A percentile compares a stretch with the other conserved stretches of the same genome.
Evolutionary conservation across 768 basidiomycete genomes (phyloP).

Genomic region (Zangia roseola): DNA sequence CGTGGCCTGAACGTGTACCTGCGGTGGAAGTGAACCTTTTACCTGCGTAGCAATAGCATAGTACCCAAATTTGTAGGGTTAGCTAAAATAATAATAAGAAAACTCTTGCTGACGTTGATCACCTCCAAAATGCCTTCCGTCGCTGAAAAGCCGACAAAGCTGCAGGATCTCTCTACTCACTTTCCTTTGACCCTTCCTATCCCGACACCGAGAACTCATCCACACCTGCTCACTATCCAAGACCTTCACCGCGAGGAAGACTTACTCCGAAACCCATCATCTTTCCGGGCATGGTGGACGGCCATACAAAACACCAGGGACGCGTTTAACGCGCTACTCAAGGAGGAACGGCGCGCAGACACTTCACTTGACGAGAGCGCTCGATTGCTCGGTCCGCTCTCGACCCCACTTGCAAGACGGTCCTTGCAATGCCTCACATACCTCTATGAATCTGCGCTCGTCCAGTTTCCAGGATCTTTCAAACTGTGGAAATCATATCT

Average conservation of each 20-base stretch:
- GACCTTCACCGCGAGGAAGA: slow-evolving; percentile 94
- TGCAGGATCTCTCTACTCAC: slow-evolving; percentile 51
- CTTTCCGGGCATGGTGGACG: slow-evolving; percentile 91
- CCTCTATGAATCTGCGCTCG: slow-evolving; percentile 91
- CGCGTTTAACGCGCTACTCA: slow-evolving; percentile 53
- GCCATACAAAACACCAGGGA: slow-evolving; percentile 79
- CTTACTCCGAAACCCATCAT: slow-evolving; percentile 84
- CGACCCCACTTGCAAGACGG: slow-evolving; percentile 67
- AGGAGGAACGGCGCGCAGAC: slow-evolving; percentile 47
- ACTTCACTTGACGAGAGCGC: slow-evolving; percentile 50
- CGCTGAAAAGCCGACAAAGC: slow-evolving; percentile 44
- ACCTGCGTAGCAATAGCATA: too few relatives aligned
- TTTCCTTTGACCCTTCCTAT: slow-evolving; percentile 88
- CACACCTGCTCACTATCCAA: slow-evolving; percentile 66
- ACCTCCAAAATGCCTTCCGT: slow-evolving; percentile 53
- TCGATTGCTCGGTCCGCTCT: slow-evolving; percentile 74
- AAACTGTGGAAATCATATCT: slow-evolving; percentile 97
- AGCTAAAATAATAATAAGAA: too few relatives aligned
- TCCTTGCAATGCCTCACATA: slow-evolving; percentile 84
- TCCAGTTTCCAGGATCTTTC: slow-evolving; percentile 85
- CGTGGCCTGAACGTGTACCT: too few relatives aligned
- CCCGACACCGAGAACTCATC: slow-evolving; percentile 77
- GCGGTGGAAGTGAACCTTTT: too few relatives aligned
- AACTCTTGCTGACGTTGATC: too few relatives aligned
- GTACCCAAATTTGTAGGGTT: too few relatives aligned